Evolutionary conservation across 2,329 filamentous ascomycete genomes (phyloP).

Genomic region (Samsoniella hepiali): DNA sequence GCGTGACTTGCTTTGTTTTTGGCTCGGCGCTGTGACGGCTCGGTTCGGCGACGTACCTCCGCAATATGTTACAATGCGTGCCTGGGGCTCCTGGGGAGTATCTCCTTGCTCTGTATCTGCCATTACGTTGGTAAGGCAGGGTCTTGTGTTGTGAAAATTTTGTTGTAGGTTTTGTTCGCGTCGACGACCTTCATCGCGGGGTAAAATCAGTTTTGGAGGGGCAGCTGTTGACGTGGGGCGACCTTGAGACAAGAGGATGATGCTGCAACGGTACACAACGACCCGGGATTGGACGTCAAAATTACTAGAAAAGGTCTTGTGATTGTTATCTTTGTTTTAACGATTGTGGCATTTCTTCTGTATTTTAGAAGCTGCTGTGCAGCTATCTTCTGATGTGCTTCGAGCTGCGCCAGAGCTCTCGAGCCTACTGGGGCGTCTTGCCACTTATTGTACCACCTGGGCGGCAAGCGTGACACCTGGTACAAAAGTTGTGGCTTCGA

Average conservation of each 20-base stretch:
- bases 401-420: too few species aligned
- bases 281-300: not conserved
- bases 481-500: too few species aligned
- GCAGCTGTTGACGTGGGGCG: constrained; percentile 16
- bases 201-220: constrained; percentile 18
- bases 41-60: constrained; percentile 46
- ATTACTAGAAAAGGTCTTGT: not conserved
- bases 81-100: constrained; percentile 44
- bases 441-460: too few species aligned
- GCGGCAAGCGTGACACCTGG: too few species aligned
- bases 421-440: too few species aligned
- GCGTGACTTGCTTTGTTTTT: not conserved
- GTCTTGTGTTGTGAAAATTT: not conserved
- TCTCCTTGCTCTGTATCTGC: constrained; percentile 52
- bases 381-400: too few species aligned
- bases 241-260: not conserved
- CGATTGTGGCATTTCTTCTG: too few species aligned
- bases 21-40: not conserved
- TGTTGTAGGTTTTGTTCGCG: constrained; percentile 6
- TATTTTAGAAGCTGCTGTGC: too few species aligned
- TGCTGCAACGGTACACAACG: not conserved
- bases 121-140: constrained; percentile 37
- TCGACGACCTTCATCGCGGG: constrained; percentile 15
- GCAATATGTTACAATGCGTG: constrained; percentile 54
- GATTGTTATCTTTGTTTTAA: not conserved